Conservation (phyloP, 2,329 filamentous ascomycete genomes). For the Arthrobotrys megalospora region DNA sequence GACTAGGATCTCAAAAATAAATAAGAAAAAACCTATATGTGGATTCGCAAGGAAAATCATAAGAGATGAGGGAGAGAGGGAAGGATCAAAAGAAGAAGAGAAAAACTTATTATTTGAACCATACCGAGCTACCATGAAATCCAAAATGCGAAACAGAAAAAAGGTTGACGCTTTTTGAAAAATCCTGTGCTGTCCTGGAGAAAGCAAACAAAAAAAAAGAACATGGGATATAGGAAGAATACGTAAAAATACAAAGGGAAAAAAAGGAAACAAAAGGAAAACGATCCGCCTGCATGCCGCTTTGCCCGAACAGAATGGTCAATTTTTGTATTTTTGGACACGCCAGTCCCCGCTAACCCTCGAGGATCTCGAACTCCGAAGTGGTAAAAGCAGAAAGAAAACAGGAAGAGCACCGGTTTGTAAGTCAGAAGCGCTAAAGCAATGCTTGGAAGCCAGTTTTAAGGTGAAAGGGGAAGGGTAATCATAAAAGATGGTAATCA, state of each 20-base stretch:
- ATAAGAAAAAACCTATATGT: background rate
- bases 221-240: conserved; percentile 21
- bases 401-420: conserved; percentile 58
- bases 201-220: conserved; percentile 26
- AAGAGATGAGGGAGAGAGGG: conserved; percentile 42
- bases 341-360: conserved; percentile 61
- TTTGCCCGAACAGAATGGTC: conserved; percentile 58
- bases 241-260: conserved; percentile 1
- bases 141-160: conserved; percentile 38
- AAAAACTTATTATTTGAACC: conserved; percentile 7
- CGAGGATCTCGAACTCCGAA: conserved; percentile 61
- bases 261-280: conserved; percentile 57
- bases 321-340: conserved; percentile 53
- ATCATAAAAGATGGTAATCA: conserved; percentile 22
- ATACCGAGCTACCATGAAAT: conserved; percentile 35
- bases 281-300: conserved; percentile 46
- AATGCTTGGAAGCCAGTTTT: conserved; percentile 46
- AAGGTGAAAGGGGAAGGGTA: conserved; percentile 12
- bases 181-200: conserved; percentile 42
- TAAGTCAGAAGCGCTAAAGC: conserved; percentile 56
- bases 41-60: conserved; percentile 3
- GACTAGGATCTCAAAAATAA: too few species aligned
- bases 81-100: conserved; percentile 31
- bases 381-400: conserved; percentile 60
- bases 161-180: conserved; percentile 35